Base-by-base conservation (phyloP, 1,284 basidiomycete genomes). In the Jaminaea rosea region DNA sequence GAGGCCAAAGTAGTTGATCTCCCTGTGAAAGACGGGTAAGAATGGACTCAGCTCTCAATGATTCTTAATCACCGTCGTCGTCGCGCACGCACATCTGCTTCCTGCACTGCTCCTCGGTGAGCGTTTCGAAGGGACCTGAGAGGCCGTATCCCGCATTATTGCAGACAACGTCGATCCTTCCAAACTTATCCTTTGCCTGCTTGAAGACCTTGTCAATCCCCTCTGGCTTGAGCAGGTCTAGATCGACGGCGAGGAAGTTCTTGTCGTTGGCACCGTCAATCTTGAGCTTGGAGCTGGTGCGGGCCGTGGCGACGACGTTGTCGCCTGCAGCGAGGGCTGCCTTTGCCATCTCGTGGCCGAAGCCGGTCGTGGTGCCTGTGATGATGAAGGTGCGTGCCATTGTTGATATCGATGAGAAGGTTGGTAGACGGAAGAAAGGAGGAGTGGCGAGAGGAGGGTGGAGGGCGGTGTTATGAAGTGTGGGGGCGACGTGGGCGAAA, bases 321-420 rank as follows among this genome's bases (percentile, higher is more conserved):
- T 78, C 75, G 8, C 72, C 71, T 7, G 53, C 52, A 8, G 24
- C 26, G 34, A 73, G 60, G 80, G 62, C 63, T 87, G 88, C 81
- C 90, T 87, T 23, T 88, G 79, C 41, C 92, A 76, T 80, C 87
- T 85, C 37, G 31, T 61, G 58, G 4, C 76, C 77, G 1, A 77
- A 58, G n/a, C 76, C 76, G 11, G 68, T 62, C 10, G 76, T 76
- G 10, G 67, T 62, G 9, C 76, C 76, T 4, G 76, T 77, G 31
- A 77, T 68, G 53, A 66, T 67, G 47, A 57, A 53, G 26, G 44
- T 63, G 34, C 50, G 67, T 52, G 46, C 52, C 26, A 34, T 53
- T 34, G 37, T 67, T n/a, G n/a, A n/a, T n/a, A n/a, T n/a, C n/a
- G n/a, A n/a, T n/a, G n/a, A n/a, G n/a, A n/a, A n/a, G n/a, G n/a